Evolutionary conservation across 2,329 filamentous ascomycete genomes (phyloP), one percentile per base, ranked within the genome.

Genomic region (Fusarium aywerte): DNA sequence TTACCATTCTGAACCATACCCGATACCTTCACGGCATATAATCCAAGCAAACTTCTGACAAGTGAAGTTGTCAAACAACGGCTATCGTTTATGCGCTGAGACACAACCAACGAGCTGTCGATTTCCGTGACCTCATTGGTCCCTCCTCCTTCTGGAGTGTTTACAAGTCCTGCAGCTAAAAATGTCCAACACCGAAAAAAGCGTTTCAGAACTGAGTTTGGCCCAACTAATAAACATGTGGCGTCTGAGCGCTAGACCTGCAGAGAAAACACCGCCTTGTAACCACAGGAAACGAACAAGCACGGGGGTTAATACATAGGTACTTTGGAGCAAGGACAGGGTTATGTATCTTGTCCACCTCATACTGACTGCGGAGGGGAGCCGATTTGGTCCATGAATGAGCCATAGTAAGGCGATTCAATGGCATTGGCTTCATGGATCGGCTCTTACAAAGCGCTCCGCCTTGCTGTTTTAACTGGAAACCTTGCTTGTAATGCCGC

Each of bases 231-330:
- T 55, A 39, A 33, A 35, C 25, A 25, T 51, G 44, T 63, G 58
- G 51, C 33, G 58, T 58, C 57, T 65, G 48, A 54, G 38, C 60
- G 60, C 53, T 56, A 65, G 62, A 61, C 38, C 38, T 40, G 44
- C 49, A 45, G 44, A 36, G 55, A 59, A 52, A 57, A 36, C 29
- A 40, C 44, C 32, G 10, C n/a, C 23, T 43, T 12, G 43, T 36
- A 36, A 48, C 32, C 29, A 40, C 50, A 39, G 48, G 48, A 62
- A 65, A 65, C 57, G 39, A 44, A 38, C 42, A 56, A 43, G 52
- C 47, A 58, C 35, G 29, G 32, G 58, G 56, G 54, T 58, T 18
- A 9, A 33, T 36, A 18, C 27, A 45, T 59, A n/a, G n/a, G n/a
- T n/a, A 51, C 60, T 52, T 48, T 43, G 43, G 61, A 54, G 13